Evolutionary conservation across 1,139 yeast species (phyloP).

Genomic region (Blastobotrys apis): DNA sequence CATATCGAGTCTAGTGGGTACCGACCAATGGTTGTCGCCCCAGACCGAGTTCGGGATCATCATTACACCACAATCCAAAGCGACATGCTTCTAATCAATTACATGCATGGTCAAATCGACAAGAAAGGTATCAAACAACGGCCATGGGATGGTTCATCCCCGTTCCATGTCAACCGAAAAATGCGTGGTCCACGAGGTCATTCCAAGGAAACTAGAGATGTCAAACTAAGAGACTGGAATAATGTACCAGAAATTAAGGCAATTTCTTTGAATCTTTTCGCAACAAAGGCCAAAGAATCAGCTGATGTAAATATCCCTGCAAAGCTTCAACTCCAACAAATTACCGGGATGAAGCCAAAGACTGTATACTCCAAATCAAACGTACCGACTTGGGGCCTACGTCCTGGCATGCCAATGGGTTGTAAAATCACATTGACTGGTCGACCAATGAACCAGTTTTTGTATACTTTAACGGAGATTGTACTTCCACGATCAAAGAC

Average conservation of each 20-base stretch:
- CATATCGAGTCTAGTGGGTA: conserved; percentile 54
- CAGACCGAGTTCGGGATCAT: conserved; percentile 78
- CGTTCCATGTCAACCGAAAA: conserved; percentile 78
- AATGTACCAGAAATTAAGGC: conserved; percentile 70
- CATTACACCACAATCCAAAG: conserved; percentile 67
- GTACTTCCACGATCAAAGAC: conserved; percentile 93
- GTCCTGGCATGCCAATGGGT: conserved; percentile 90
- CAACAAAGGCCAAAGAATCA: conserved; percentile 67
- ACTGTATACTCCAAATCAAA: conserved; percentile 71
- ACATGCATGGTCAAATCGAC: conserved; percentile 57
- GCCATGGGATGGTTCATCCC: conserved; percentile 85
- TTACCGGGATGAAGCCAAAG: conserved; percentile 83
- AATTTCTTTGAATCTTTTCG: conserved; percentile 71
- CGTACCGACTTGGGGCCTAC: conserved; percentile 80
- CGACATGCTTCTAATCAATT: conserved; percentile 74
- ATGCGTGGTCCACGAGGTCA: conserved; percentile 42
- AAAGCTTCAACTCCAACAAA: conserved; percentile 78
- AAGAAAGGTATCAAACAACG: conserved; percentile 65
- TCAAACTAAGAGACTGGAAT: conserved; percentile 56
- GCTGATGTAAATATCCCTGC: conserved; percentile 76
- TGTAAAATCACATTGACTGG: conserved; percentile 79
- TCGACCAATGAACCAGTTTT: conserved; percentile 78
- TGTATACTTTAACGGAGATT: conserved; percentile 80
- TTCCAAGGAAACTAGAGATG: conserved; percentile 60
- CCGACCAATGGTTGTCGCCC: conserved; percentile 65